phyloP scores from a whole-genome alignment of 225 moss, liverwort and hornwort species.

The Thuidium tamariscinum region DNA sequence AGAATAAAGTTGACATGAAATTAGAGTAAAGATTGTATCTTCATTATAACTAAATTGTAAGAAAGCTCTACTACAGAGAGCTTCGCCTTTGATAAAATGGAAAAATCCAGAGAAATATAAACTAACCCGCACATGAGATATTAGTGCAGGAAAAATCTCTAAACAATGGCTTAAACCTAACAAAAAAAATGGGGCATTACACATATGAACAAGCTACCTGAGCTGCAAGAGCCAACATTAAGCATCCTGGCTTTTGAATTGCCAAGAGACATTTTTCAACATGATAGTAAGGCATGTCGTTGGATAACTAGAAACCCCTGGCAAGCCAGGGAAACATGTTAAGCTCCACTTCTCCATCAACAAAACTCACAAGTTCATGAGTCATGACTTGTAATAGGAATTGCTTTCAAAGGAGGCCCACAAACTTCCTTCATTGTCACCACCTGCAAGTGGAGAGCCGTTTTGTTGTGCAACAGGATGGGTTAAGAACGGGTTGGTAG shows the following conservation, averaged over 20 bases:
- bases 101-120: constrained; percentile 11
- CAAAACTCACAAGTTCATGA: constrained; percentile 21
- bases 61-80: constrained; percentile 12
- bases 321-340: constrained; percentile 1
- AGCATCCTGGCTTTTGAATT: constrained; percentile 3
- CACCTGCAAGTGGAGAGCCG: constrained; percentile 8
- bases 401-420: constrained; percentile 39
- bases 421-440: constrained; percentile 12
- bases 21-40: background rate
- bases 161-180: constrained; percentile 29
- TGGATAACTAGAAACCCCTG: constrained; percentile 2
- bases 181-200: constrained; percentile 34
- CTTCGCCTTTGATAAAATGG: constrained; percentile 5
- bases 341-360: background rate
- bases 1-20: background rate
- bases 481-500: constrained; percentile 32
- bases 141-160: constrained; percentile 19
- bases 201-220: constrained; percentile 38
- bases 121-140: constrained; percentile 10
- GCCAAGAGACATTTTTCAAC: constrained; percentile 6
- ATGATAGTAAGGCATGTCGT: background rate
- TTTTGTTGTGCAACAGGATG: constrained; percentile 17
- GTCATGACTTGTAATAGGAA: constrained; percentile 51
- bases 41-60: background rate
- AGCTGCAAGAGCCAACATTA: constrained; percentile 14